Evolutionary conservation across 371 early-diverging fungal genomes (phyloP), one percentile per base, ranked within the genome.

Genomic region (Rhizopus sp.): DNA sequence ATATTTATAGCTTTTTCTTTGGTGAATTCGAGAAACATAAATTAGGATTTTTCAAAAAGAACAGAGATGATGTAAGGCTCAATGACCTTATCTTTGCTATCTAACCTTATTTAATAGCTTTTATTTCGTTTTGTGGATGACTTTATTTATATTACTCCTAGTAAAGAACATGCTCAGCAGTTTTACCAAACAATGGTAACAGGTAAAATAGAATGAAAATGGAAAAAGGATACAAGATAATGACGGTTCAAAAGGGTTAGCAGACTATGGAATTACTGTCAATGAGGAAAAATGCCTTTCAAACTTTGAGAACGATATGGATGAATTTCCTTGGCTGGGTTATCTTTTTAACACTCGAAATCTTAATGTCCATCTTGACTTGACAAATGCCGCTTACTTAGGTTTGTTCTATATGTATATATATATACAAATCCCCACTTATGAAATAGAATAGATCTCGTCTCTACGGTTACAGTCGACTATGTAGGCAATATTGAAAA

Each of bases 291-390:
- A 66, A 47, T 55, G 48, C 4, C 42, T 50, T 8, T 52, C 62
- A 5, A 66, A 66, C 31, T 5, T 66, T 7, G 16, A 53, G n/a
- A 29, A 40, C 4, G 55, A 61, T 31, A 61, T 61, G 7, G n/a
- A 57, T 13, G 89, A 81, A 13, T 92, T 95, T 62, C 87, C 94
- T 2, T 95, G 93, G 90, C 88, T 94, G 51, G 95, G 95, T 0
- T 64, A 88, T 7, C 57, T 86, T 0, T 76, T 95, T 30, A 62
- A 93, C 53, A 78, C 84, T 9, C 66, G 61, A 40, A 83, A 75
- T 2, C 70, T 95, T 17, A 77, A 87, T 37, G 84, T 93, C 34
- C 69, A 68, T 37, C 73, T 68, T 3, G 91, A 94, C 62, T 89
- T 82, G 46, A 53, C 72, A 6, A 76, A 83, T 39, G 73, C 81